Evolutionary conservation across 129 eudicot genomes (phyloP).

Genomic region (Saussurea involucrata): DNA sequence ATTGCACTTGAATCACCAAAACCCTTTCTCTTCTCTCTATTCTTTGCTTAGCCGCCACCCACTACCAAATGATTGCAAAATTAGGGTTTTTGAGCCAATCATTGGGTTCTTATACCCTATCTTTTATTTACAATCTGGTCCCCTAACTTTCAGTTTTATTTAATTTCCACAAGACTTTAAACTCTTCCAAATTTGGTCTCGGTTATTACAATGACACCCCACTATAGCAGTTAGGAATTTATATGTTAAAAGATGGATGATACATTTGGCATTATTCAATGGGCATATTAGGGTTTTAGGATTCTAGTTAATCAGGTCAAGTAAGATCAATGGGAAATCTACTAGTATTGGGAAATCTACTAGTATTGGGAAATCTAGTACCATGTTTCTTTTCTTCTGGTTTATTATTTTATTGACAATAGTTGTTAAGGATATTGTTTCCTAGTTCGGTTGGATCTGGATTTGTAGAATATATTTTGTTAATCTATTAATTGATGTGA

Average conservation of each 20-base stretch:
- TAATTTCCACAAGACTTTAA: too few species aligned
- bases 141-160: too few species aligned
- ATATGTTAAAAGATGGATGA: not conserved
- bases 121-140: too few species aligned
- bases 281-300: not conserved
- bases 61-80: too few species aligned
- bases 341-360: not conserved
- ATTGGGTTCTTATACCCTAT: too few species aligned
- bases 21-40: too few species aligned
- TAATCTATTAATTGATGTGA: not conserved
- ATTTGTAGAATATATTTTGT: not conserved
- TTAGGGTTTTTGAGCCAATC: too few species aligned
- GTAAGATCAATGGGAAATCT: not conserved
- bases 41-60: too few species aligned
- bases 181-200: too few species aligned
- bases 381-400: not conserved
- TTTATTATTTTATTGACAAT: not conserved
- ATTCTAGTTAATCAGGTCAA: not conserved
- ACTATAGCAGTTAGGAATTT: not conserved
- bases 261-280: not conserved
- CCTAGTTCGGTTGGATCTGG: not conserved
- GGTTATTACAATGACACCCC: not conserved
- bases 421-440: not conserved
- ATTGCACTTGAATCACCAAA: too few species aligned
- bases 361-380: not conserved